Evolutionary conservation across 2,329 filamentous ascomycete genomes (phyloP), one percentile per base, ranked within the genome.

Genomic region (Ophiostoma pallidulum): DNA sequence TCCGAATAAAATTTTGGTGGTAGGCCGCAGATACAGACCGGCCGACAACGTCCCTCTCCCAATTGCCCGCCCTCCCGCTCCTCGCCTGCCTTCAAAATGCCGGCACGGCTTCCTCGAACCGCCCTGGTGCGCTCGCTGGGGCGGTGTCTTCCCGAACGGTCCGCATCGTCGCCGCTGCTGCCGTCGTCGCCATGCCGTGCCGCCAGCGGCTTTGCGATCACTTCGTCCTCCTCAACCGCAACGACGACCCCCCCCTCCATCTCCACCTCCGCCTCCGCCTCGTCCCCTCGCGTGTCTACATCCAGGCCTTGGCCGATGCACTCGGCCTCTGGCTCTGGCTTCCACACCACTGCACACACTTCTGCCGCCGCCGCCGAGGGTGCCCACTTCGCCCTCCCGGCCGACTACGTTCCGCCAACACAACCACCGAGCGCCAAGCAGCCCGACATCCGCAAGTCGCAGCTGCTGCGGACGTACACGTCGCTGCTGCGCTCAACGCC

Each of bases 401-500:
- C 67, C 49, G 66, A 74, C 55, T 72, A 73, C 53, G 64, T 71
- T 2, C 82, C 75, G 68, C 78, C 80, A 0, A 84, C 80, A 1
- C 89, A 96, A 65, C 91, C 90, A 3, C 88, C 87, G 4, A 94
- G 86, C 47, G 84, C 94, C 63, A 86, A 91, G 62, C 84, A 82
- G 18, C 78, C 90, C 40, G 85, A 94, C 62, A 84, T 84, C 59
- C 84, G 91, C 63, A 95, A 97, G 69, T 84, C 89, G 14, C 92
- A 98, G 67, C 75, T 97, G 51, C 74, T 81, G 50, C 81, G 90
- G 49, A 80, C 85, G 58, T 96, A 96, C 68, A 87, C 90, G 44
- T 92, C 90, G 40, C 72, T 95, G 52, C 78, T 96, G 50, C 86
- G 86, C 51, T 88, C 88, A 19, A 84, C 86, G 10, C 89, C 90